Conservation (phyloP, 257 asterid genomes). For the Solanum medicagineum region DNA sequence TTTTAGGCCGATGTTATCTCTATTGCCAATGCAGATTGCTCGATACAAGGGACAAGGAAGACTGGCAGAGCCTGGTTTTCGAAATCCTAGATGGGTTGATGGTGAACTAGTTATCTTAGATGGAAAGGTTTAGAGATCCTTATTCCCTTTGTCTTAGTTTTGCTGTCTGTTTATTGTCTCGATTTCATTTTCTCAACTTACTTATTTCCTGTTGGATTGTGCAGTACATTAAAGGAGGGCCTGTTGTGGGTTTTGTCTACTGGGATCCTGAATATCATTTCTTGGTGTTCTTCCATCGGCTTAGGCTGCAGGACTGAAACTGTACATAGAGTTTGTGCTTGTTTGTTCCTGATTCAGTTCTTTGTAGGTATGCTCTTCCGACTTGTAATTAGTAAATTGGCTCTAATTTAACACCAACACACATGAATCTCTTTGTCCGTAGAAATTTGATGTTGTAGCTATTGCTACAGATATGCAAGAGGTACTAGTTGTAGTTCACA, state of each 20-base stretch:
- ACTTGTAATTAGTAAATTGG: neutral
- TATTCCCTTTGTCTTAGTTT: neutral
- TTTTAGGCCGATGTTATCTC: neutral
- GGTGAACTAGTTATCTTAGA: slow-evolving; percentile 93
- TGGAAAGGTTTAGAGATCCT: slow-evolving; percentile 59
- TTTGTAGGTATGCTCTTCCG: slow-evolving; percentile 21
- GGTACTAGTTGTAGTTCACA: neutral
- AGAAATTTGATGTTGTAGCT: neutral
- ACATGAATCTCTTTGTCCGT: neutral
- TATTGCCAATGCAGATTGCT: slow-evolving; percentile 53
- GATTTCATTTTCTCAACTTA: neutral
- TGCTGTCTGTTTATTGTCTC: neutral
- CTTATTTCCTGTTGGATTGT: slow-evolving; percentile 6
- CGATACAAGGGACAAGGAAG: slow-evolving; percentile 94
- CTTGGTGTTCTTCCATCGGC: slow-evolving; percentile 77
- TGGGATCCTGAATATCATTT: slow-evolving; percentile 90
- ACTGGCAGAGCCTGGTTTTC: slow-evolving; percentile 84
- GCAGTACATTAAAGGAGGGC: slow-evolving; percentile 92
- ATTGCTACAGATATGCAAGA: neutral
- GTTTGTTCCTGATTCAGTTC: slow-evolving; percentile 12
- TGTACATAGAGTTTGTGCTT: slow-evolving; percentile 12
- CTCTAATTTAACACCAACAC: neutral
- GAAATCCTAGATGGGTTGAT: slow-evolving; percentile 88
- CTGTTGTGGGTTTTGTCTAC: slow-evolving; percentile 87
- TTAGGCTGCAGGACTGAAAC: slow-evolving; percentile 57